phyloP scores from a whole-genome alignment of 352 stramenopile species.

The Pythium sp. region DNA sequence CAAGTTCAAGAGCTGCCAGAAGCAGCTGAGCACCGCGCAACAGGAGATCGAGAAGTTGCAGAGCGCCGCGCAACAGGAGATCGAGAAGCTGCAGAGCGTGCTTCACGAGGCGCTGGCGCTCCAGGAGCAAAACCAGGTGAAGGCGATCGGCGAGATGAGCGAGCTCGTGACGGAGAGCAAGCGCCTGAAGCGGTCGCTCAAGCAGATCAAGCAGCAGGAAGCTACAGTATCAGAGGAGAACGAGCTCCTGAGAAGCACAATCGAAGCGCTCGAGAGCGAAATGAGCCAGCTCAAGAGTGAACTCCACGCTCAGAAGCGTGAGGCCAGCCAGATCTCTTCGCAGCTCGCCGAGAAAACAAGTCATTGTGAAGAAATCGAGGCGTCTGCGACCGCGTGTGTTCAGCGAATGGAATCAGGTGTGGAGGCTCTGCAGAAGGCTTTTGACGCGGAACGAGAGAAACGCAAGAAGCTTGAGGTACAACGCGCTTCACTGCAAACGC shows the following conservation, averaged over 20 bases:
- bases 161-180: constrained; percentile 39
- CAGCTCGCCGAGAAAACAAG: constrained; percentile 1
- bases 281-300: constrained; percentile 25
- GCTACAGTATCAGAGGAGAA: constrained; percentile 29
- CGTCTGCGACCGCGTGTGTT: neutral
- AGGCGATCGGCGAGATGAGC: constrained; percentile 34
- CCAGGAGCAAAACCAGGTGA: constrained; percentile 30
- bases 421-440: constrained; percentile 34
- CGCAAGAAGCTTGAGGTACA: constrained; percentile 45
- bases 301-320: constrained; percentile 33
- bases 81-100: constrained; percentile 31
- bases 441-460: constrained; percentile 41
- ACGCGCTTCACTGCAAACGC: constrained; percentile 30
- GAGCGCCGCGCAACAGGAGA: constrained; percentile 11
- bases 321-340: constrained; percentile 24
- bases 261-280: constrained; percentile 39
- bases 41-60: constrained; percentile 36
- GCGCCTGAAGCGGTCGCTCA: constrained; percentile 44
- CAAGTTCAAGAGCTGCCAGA: constrained; percentile 48
- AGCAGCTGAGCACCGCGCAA: constrained; percentile 22
- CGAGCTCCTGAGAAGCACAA: constrained; percentile 32
- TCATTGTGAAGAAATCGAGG: constrained; percentile 4
- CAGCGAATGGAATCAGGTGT: constrained; percentile 32
- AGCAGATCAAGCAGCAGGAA: constrained; percentile 43
- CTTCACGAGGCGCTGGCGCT: constrained; percentile 37